Evolutionary conservation across 75 land plant species (phyloP), one percentile per base, ranked within the genome.

Genomic region (Selaginella tamariscina): DNA sequence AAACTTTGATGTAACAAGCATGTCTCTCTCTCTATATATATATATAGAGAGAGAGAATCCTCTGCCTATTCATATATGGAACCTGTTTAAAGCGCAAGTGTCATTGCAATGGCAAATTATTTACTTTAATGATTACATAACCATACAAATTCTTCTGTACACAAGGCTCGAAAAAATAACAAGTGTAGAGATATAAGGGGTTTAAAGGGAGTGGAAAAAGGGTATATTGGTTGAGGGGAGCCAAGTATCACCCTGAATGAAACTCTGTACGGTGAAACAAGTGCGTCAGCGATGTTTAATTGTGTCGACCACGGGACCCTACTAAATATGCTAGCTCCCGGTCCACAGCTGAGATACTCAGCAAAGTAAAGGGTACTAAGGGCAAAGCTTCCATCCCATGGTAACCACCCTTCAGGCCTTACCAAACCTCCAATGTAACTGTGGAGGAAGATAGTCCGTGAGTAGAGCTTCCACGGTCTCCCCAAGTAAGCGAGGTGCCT

Each of bases 391-490:
- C 87, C 89, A 23, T 55, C 65, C 89, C 89, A 86, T 0, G 82
- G 82, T 74, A 81, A 32, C 89, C 89, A 86, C 2, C 89, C 89
- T 1, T 77, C 80, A 8, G 82, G 84, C 62, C 55, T 67, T 8
- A 86, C 71, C 0, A 86, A 30, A 33, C 29, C 65, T 33, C 65
- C 89, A 49, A 86, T 9, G n/a, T 64, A 71, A 2, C 73, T 76
- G 20, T 66, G 9, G 18, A 81, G 29, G 71, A 73, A 79, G 30
- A 86, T 78, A 5, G 86, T 84, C 22, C 87, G 64, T 13, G 87
- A 84, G 59, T 72, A 84, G 54, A 68, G 65, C 67, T 86, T 86
- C 89, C 89, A 86, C 0, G 87, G 87, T 27, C 88, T 55, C 22
- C 87, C 86, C 44, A 84, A 64, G 60, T 70, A 84, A 0, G 68